A percentile compares a stretch with the other conserved stretches of the same genome.
These are phyloP conservation scores for Blakeslea trispora DNA, from an alignment of 371 early-diverging fungal species.

Conservation along the genomic window DNA sequence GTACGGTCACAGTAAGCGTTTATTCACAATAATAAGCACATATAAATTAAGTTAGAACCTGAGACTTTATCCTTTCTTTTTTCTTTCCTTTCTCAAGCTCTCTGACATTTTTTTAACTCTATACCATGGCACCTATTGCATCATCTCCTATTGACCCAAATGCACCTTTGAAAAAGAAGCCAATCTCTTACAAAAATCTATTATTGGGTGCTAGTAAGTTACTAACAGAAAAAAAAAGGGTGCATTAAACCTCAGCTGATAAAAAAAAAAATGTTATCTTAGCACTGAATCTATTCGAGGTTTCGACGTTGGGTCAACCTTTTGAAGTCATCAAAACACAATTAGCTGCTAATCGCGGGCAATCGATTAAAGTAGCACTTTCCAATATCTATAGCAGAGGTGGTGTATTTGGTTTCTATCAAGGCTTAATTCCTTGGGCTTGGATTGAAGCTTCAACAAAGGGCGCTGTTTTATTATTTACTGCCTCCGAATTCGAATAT, in stretches of 20 bases:
- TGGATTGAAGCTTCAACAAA: slow-evolving; percentile 89
- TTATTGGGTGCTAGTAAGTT: slow-evolving; percentile 63
- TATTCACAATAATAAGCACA: background rate
- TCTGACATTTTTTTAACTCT: slow-evolving; percentile 2
- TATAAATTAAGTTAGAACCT: slow-evolving; percentile 5
- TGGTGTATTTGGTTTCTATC: slow-evolving; percentile 82
- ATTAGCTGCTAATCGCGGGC: slow-evolving; percentile 83
- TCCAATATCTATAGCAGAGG: slow-evolving; percentile 75
- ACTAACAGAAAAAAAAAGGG: background rate
- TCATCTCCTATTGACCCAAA: slow-evolving; percentile 37
- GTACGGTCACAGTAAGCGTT: slow-evolving; percentile 7
- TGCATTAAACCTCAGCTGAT: slow-evolving; percentile 7
- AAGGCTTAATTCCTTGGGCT: slow-evolving; percentile 84
- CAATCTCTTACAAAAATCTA: slow-evolving; percentile 67
- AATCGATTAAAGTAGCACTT: slow-evolving; percentile 62
- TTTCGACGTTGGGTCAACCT: slow-evolving; percentile 26
- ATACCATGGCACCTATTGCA: slow-evolving; percentile 29
- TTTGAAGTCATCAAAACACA: slow-evolving; percentile 77
- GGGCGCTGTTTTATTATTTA: slow-evolving; percentile 92
- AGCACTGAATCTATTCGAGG: slow-evolving; percentile 27
- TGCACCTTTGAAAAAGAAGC: slow-evolving; percentile 55
- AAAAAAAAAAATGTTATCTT: background rate
- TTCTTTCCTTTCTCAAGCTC: background rate
- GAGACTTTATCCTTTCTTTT: background rate
- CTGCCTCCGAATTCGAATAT: slow-evolving; percentile 91